Percentiles rank a stretch among this genome's conserved stretches.
Conservation (phyloP, 768 basidiomycete genomes). For the Stropharia rugosoannulata region DNA sequence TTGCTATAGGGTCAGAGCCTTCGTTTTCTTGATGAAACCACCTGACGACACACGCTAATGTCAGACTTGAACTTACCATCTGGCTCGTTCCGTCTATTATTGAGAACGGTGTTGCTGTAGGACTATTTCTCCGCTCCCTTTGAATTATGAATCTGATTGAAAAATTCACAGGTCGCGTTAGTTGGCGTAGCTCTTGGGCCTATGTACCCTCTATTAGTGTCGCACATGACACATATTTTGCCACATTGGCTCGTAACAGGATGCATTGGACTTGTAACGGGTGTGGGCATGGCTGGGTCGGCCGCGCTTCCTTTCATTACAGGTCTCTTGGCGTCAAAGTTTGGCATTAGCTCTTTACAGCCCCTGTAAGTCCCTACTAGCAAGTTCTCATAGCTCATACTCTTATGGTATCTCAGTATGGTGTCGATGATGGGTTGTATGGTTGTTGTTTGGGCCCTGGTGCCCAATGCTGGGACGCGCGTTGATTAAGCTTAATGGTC, state of each 20-base stretch:
- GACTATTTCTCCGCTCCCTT: background rate
- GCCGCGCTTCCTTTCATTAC: conserved; percentile 73
- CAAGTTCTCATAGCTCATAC: background rate
- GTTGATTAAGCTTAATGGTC: conserved; percentile 6
- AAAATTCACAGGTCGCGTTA: conserved; percentile 39
- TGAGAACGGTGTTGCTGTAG: conserved; percentile 56
- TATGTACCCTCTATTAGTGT: conserved; percentile 71
- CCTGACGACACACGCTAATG: background rate
- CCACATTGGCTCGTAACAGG: conserved; percentile 68
- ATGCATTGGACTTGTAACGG: conserved; percentile 62
- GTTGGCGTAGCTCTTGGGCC: conserved; percentile 73
- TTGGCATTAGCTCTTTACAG: conserved; percentile 58
- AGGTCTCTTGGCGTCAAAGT: conserved; percentile 63
- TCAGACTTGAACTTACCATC: conserved; percentile 62
- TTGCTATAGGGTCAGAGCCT: conserved; percentile 45
- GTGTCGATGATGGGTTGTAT: conserved; percentile 61
- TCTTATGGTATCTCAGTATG: conserved; percentile 32
- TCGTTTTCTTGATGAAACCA: background rate
- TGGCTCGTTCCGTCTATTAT: conserved; percentile 73
- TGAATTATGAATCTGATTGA: background rate
- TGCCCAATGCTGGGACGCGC: conserved; percentile 28
- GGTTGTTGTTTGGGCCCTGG: conserved; percentile 53
- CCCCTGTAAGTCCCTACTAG: conserved; percentile 47
- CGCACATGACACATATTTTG: conserved; percentile 62
- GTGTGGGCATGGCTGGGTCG: conserved; percentile 66